Percentiles rank a stretch among this genome's conserved stretches.
Evolutionary conservation across 169 alveolate genomes (phyloP).

Genomic region (Miamiensis avidus): DNA sequence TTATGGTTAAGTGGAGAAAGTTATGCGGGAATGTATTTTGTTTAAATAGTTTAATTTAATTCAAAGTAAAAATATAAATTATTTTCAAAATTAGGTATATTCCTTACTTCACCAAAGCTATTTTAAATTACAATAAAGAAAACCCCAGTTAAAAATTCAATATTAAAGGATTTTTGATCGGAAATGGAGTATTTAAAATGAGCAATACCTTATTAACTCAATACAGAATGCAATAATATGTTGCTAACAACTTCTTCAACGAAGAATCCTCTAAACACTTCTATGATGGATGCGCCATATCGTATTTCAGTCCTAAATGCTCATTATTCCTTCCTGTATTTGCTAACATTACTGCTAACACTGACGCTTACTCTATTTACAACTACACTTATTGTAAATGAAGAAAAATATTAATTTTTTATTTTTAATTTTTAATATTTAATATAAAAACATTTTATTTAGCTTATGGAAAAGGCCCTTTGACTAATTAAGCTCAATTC

Average conservation of each 20-base stretch:
- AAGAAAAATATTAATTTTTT: too few species aligned
- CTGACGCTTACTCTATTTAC: slow-evolving; percentile 1
- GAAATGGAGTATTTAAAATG: slow-evolving; percentile 22
- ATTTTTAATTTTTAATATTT: too few species aligned
- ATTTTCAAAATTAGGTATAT: too few species aligned
- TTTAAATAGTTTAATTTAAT: too few species aligned
- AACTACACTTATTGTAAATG: neutral
- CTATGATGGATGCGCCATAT: neutral
- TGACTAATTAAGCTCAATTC: neutral
- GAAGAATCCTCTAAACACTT: neutral
- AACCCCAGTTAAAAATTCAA: neutral
- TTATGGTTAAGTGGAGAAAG: slow-evolving; percentile 87
- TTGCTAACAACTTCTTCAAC: neutral
- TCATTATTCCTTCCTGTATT: slow-evolving; percentile 5
- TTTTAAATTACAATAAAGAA: neutral
- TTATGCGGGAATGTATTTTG: slow-evolving; percentile 86
- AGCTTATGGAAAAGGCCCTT: neutral
- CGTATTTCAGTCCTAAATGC: neutral
- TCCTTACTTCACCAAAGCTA: slow-evolving; percentile 11
- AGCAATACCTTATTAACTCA: neutral
- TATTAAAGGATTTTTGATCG: slow-evolving; percentile 23
- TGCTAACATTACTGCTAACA: slow-evolving; percentile 3
- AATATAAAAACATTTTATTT: too few species aligned
- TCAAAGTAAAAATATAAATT: too few species aligned
- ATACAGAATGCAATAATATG: neutral